phyloP scores from a whole-genome alignment of 768 basidiomycete genomes.

The Chalciporus piperatus region DNA sequence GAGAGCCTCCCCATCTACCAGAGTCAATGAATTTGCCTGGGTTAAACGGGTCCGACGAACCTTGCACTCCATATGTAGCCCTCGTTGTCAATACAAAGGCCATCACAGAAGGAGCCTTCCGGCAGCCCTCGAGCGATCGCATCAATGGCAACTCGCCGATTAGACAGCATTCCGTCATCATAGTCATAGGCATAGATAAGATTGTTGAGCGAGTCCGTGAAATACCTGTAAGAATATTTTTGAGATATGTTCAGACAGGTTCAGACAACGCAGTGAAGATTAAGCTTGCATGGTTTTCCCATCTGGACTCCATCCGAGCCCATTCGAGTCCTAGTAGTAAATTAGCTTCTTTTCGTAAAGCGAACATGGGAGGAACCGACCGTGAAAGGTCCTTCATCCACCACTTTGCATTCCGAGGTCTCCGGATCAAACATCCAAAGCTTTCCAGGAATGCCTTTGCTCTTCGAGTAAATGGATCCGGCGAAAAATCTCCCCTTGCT shows the following conservation, averaged over 20 bases:
- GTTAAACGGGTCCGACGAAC: conserved; percentile 33
- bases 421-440: conserved; percentile 59
- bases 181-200: conserved; percentile 59
- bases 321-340: conserved; percentile 16
- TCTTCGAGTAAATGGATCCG: conserved; percentile 55
- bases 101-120: conserved; percentile 56
- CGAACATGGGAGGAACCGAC: conserved; percentile 33
- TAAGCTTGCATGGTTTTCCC: conserved; percentile 19
- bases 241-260: conserved; percentile 7
- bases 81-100: conserved; percentile 60
- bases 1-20: conserved; percentile 63
- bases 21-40: not conserved
- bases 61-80: conserved; percentile 67
- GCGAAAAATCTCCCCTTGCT: conserved; percentile 62
- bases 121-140: conserved; percentile 51
- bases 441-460: conserved; percentile 50
- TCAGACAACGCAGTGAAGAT: conserved; percentile 3
- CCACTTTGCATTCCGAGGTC: conserved; percentile 43
- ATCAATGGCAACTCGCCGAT: conserved; percentile 57
- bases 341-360: conserved; percentile 3
- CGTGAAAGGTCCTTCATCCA: conserved; percentile 66
- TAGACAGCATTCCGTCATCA: conserved; percentile 50
- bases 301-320: conserved; percentile 22
- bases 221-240: conserved; percentile 47
- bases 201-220: conserved; percentile 66